Base-by-base conservation (phyloP, 306 rosid species). In the Phaseolus lunatus region DNA sequence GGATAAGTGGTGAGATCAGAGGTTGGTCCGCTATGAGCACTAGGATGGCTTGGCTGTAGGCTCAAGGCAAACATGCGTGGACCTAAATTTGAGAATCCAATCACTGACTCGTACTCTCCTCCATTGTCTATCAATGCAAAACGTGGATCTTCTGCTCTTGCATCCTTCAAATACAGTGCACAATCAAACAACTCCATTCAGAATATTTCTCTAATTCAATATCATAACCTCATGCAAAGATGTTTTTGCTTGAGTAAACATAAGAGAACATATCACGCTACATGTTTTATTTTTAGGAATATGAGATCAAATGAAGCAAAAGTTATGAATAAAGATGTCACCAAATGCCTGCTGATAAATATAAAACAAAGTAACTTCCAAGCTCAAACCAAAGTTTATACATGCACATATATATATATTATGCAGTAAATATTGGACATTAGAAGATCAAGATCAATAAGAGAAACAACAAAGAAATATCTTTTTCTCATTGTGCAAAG, bases 1-100 rank as follows among this genome's bases (percentile, higher is more conserved):
- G 91, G 86, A 73, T 88, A 87, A 73, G 93, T 86, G 3, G 91
- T 86, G 43, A 87, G 86, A 81, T 90, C 96, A 20, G 96, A 82
- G 18, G 62, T 82, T 16, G 90, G 22, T 45, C 86, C 88, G 7
- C 52, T 52, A 31, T 84, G 89, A 24, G 81, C 75, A 76, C 83
- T 73, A 44, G 89, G 86, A 73, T 81, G 90, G 79, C 64, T 82
- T 35, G 87, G 86, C 49, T 86, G 91, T 49, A 84, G 82, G 61
- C 87, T 84, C 22, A 93, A 57, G 0, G 91, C 86, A 82, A 92
- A 89, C 66, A 94, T 82, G 83, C 82, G 85, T n/a, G 93, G 88
- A 5, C 85, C 87, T 70, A 77, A 78, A 39, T 88, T 90, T 58
- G 94, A 76, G 90, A 79, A 87, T 49, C 88, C 94, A 24, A 88